phyloP scores from a whole-genome alignment of 768 basidiomycete species.

The Termitomyces sp. region DNA sequence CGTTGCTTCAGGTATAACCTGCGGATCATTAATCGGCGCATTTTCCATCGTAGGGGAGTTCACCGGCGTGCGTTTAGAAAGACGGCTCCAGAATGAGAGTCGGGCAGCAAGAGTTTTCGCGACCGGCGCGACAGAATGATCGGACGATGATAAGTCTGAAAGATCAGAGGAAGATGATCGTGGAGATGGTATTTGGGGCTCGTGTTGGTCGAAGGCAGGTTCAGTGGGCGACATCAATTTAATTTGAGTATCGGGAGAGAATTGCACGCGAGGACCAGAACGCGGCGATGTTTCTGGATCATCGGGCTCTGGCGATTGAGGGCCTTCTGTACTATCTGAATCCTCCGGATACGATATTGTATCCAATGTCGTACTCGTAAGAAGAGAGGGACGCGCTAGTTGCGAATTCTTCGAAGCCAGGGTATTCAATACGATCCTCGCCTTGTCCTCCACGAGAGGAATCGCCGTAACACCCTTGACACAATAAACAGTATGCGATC shows the following conservation, averaged over 20 bases:
- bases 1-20: neutral
- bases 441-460: conserved; percentile 66
- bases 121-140: conserved; percentile 45
- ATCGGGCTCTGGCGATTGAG: conserved; percentile 11
- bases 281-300: conserved; percentile 13
- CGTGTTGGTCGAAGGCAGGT: conserved; percentile 21
- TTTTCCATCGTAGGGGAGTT: conserved; percentile 6
- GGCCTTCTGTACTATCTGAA: conserved; percentile 6
- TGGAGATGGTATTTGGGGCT: conserved; percentile 31
- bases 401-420: conserved; percentile 49
- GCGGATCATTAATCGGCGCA: conserved; percentile 18
- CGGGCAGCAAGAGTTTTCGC: conserved; percentile 61
- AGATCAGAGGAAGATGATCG: conserved; percentile 45
- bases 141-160: conserved; percentile 56
- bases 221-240: conserved; percentile 38
- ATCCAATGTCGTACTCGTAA: conserved; percentile 27
- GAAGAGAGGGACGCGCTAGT: conserved; percentile 42
- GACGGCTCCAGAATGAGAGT: conserved; percentile 72
- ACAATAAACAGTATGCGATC: conserved; percentile 55
- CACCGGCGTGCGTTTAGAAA: conserved; percentile 44
- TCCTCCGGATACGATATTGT: conserved; percentile 9
- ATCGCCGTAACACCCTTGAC: conserved; percentile 70
- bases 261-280: conserved; percentile 44
- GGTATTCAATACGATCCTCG: conserved; percentile 46
- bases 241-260: conserved; percentile 43